Percentiles rank a stretch among this genome's conserved stretches.
These are phyloP conservation scores for Phytophthora tentaculata DNA, from an alignment of 352 stramenopile species.

Conservation along the genomic window DNA sequence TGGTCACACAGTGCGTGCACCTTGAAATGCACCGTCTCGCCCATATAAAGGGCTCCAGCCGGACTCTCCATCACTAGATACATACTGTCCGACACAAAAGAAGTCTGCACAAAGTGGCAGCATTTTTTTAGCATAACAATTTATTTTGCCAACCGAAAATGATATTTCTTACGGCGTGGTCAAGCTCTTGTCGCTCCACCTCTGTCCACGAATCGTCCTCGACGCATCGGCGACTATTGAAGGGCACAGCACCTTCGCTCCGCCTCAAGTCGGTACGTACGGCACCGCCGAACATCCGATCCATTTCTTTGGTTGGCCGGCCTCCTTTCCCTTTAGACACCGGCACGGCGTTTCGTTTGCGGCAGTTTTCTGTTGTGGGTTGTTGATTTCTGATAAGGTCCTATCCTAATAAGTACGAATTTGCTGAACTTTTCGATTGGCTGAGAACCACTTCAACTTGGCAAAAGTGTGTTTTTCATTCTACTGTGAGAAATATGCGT, in stretches of 20 bases:
- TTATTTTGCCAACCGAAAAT: conserved; percentile 14
- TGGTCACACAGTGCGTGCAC: conserved; percentile 74
- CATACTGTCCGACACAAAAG: conserved; percentile 83
- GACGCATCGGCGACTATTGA: conserved; percentile 29
- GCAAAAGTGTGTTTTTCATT: neutral
- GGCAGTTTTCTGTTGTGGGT: conserved; percentile 12
- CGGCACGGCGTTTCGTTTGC: neutral
- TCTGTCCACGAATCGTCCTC: conserved; percentile 90
- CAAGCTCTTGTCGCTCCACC: conserved; percentile 80
- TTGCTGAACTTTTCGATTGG: conserved; percentile 25
- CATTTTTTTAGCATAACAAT: conserved; percentile 9
- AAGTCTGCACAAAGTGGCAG: conserved; percentile 52
- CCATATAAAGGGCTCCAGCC: conserved; percentile 54
- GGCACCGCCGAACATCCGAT: conserved; percentile 23
- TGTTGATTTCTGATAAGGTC: conserved; percentile 26
- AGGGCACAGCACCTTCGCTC: conserved; percentile 11
- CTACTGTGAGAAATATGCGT: conserved; percentile 47
- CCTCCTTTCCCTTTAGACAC: conserved; percentile 5
- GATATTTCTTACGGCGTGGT: conserved; percentile 62
- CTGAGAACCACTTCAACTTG: conserved; percentile 23
- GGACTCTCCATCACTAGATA: conserved; percentile 81
- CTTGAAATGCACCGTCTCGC: conserved; percentile 78
- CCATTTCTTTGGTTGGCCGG: conserved; percentile 14
- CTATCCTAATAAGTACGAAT: conserved; percentile 19
- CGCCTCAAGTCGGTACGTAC: conserved; percentile 6